These are phyloP conservation scores for Sporothrix globosa DNA, from an alignment of 2,329 filamentous ascomycete genomes.

Conservation along the genomic window DNA sequence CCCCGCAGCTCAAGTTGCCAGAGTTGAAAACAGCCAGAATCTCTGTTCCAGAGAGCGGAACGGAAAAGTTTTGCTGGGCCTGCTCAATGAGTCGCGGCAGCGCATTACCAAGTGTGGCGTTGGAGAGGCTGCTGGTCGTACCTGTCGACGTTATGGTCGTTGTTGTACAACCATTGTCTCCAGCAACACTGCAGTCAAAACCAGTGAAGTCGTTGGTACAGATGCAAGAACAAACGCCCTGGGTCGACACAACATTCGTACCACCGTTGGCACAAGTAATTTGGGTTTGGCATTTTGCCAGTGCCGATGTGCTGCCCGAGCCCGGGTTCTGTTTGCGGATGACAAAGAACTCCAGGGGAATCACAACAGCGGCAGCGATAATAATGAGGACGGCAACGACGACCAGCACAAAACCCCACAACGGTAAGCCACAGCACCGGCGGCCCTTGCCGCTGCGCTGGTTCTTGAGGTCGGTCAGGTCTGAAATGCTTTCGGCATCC, in stretches of 20 bases:
- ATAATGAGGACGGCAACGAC: constrained; percentile 69
- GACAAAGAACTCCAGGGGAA: constrained; percentile 72
- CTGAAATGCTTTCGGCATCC: constrained; percentile 32
- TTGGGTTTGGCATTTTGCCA: constrained; percentile 61
- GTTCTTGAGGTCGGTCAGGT: constrained; percentile 27
- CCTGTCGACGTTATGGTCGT: constrained; percentile 46
- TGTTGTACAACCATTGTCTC: constrained; percentile 57
- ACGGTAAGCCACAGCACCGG: constrained; percentile 80
- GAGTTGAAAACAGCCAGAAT: constrained; percentile 77
- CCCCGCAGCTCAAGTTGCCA: constrained; percentile 75
- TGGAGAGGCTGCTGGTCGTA: constrained; percentile 50
- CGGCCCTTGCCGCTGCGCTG: constrained; percentile 50
- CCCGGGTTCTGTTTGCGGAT: constrained; percentile 52
- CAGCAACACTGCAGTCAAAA: constrained; percentile 53
- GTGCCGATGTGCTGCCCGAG: constrained; percentile 42
- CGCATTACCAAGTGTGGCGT: constrained; percentile 79
- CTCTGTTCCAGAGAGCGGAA: constrained; percentile 70
- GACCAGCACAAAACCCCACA: constrained; percentile 73
- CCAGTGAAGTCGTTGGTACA: constrained; percentile 86
- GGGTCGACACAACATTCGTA: constrained; percentile 65
- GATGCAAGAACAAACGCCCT: constrained; percentile 77
- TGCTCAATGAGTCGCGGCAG: constrained; percentile 73
- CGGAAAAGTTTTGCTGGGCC: constrained; percentile 69
- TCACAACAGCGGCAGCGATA: constrained; percentile 77
- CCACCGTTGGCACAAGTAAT: constrained; percentile 79